phyloP scores from a whole-genome alignment of 768 basidiomycete genomes.

The Russula lepida region DNA sequence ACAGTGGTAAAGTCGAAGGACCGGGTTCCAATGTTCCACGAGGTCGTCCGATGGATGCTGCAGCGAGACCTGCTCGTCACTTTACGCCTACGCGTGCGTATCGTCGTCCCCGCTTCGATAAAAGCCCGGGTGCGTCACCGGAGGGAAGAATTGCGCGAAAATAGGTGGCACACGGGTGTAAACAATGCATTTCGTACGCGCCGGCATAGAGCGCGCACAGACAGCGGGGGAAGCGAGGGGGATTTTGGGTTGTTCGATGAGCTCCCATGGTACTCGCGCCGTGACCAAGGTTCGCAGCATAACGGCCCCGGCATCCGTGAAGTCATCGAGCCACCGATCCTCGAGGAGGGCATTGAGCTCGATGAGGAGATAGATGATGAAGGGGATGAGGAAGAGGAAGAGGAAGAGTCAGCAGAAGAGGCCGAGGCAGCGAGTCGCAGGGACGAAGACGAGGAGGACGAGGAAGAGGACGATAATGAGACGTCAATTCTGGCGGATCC shows the following conservation, averaged over 20 bases:
- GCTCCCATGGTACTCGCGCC: conserved; percentile 37
- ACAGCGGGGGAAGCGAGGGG: conserved; percentile 6
- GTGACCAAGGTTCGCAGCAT: conserved; percentile 32
- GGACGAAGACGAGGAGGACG: conserved; percentile 34
- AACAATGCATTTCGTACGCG: conserved; percentile 2
- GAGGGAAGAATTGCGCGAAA: conserved; percentile 31
- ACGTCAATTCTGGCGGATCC: conserved; percentile 78
- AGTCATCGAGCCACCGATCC: conserved; percentile 28
- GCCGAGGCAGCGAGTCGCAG: conserved; percentile 27
- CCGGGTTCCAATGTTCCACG: conserved; percentile 59
- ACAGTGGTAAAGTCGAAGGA: conserved; percentile 66
- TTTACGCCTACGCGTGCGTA: conserved; percentile 75
- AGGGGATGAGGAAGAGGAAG: conserved; percentile 27
- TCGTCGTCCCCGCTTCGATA: conserved; percentile 69
- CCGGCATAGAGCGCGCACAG: neutral
- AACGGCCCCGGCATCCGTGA: conserved; percentile 21
- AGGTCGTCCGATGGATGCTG: conserved; percentile 87
- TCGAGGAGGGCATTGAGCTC: conserved; percentile 29
- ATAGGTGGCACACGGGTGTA: conserved; percentile 28
- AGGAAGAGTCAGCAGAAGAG: conserved; percentile 26
- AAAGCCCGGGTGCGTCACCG: conserved; percentile 55
- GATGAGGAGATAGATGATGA: conserved; percentile 25
- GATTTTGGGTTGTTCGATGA: conserved; percentile 13
- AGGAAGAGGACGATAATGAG: conserved; percentile 38
- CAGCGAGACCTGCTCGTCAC: conserved; percentile 79